These are phyloP conservation scores for Pestalotiopsis sp. DNA, from an alignment of 2,329 filamentous ascomycete genomes.

Conservation along the genomic window DNA sequence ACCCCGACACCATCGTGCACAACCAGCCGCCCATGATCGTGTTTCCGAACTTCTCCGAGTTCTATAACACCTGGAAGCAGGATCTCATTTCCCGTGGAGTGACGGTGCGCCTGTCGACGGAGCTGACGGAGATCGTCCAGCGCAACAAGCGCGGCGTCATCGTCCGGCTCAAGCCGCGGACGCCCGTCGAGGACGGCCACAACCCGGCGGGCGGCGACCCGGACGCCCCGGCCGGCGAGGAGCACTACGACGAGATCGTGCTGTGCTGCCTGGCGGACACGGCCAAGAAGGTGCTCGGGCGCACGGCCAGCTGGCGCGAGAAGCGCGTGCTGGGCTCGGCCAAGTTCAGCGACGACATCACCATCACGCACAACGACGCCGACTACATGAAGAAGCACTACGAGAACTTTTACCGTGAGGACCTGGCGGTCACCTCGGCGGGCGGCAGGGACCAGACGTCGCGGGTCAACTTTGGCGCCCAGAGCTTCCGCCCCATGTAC, in stretches of 20 bases:
- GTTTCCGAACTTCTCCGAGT: slow-evolving; percentile 55
- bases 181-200: slow-evolving; percentile 28
- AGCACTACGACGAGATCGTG: slow-evolving; percentile 66
- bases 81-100: slow-evolving; percentile 49
- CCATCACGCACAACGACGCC: slow-evolving; percentile 66
- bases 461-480: slow-evolving; percentile 40
- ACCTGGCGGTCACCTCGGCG: slow-evolving; percentile 36
- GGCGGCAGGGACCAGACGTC: slow-evolving; percentile 37
- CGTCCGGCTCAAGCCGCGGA: slow-evolving; percentile 42
- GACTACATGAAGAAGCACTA: slow-evolving; percentile 69
- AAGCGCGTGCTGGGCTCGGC: slow-evolving; percentile 69
- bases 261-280: slow-evolving; percentile 67
- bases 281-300: slow-evolving; percentile 59
- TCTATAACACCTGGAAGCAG: slow-evolving; percentile 53
- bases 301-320: slow-evolving; percentile 60
- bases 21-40: slow-evolving; percentile 60
- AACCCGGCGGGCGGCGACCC: slow-evolving; percentile 29
- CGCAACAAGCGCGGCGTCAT: slow-evolving; percentile 50
- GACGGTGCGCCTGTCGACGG: slow-evolving; percentile 52
- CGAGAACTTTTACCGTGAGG: slow-evolving; percentile 57
- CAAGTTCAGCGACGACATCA: slow-evolving; percentile 69
- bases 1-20: slow-evolving; percentile 30
- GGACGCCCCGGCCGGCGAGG: slow-evolving; percentile 43
- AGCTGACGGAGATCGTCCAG: slow-evolving; percentile 48
- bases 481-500: slow-evolving; percentile 52